These are phyloP conservation scores for Russula brevipes DNA, from an alignment of 768 basidiomycete species.

Conservation along the genomic window DNA sequence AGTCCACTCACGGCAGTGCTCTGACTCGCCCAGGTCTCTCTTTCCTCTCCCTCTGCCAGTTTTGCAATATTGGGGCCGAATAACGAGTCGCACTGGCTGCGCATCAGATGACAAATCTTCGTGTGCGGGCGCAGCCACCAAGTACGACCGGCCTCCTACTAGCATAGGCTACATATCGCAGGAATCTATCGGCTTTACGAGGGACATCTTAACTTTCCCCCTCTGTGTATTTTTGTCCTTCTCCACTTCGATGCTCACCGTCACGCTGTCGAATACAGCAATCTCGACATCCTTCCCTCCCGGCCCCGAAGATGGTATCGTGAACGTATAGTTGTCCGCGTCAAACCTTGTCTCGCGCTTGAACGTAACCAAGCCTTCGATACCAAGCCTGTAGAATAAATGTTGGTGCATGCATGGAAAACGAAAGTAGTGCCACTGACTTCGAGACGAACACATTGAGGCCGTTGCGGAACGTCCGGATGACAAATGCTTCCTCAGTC, in stretches of 20 bases:
- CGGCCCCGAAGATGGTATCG: constrained; percentile 45
- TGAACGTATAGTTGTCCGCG: constrained; percentile 82
- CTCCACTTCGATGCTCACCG: constrained; percentile 85
- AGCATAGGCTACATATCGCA: constrained; percentile 33
- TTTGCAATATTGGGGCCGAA: too few relatives aligned
- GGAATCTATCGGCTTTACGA: constrained; percentile 63
- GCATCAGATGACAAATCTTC: not conserved
- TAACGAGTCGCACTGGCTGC: not conserved
- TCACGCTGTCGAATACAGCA: constrained; percentile 90
- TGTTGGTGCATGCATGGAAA: not conserved
- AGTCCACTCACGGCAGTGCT: not conserved
- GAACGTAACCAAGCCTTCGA: constrained; percentile 94
- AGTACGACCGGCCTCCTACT: not conserved
- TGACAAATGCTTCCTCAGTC: constrained; percentile 84
- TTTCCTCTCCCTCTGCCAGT: not conserved
- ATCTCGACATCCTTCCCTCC: constrained; percentile 49
- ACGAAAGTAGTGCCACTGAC: constrained; percentile 44
- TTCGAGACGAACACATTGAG: constrained; percentile 93
- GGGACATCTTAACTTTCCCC: constrained; percentile 81
- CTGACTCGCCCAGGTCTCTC: not conserved
- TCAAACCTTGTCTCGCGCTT: constrained; percentile 87
- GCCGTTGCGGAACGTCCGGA: constrained; percentile 90
- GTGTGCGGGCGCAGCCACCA: not conserved
- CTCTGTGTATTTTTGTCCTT: constrained; percentile 93
- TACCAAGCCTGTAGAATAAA: constrained; percentile 58